Evolutionary conservation across 208 protist genomes (phyloP).

Genomic region (Leishmania tropica): DNA sequence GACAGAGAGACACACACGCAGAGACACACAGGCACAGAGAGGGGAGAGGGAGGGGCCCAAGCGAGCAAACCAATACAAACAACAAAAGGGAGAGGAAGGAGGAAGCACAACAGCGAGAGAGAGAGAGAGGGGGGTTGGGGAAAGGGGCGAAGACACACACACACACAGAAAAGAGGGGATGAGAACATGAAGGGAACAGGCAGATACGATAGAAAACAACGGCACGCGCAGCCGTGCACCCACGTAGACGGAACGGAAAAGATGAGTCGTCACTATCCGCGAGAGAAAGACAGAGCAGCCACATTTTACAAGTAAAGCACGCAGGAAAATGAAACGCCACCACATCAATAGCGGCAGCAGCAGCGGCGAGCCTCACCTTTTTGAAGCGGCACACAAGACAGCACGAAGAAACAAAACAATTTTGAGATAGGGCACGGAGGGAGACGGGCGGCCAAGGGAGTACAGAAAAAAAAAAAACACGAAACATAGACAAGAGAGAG

Average conservation of each 20-base stretch:
- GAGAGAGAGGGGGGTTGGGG: too few relatives aligned
- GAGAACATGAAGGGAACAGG: not conserved
- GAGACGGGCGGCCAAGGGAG: not conserved
- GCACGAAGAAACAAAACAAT: not conserved
- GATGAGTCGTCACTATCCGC: not conserved
- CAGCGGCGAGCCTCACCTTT: not conserved
- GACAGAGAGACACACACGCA: not conserved
- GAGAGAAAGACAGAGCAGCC: constrained; percentile 2
- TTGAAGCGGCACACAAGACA: not conserved
- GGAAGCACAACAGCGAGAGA: not conserved
- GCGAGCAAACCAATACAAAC: too few relatives aligned
- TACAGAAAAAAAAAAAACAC: too few relatives aligned
- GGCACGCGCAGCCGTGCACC: not conserved
- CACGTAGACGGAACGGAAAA: not conserved
- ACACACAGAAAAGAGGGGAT: not conserved
- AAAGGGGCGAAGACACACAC: not conserved
- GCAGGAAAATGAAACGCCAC: not conserved
- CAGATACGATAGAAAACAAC: not conserved
- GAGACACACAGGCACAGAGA: not conserved
- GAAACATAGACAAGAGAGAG: too few relatives aligned
- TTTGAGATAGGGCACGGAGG: not conserved
- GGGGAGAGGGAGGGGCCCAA: not conserved
- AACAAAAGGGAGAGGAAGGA: not conserved
- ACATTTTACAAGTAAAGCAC: not conserved
- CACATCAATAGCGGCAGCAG: not conserved